Evolutionary conservation across 116 monocot genomes (phyloP).

Genomic region (Iris pallida): DNA sequence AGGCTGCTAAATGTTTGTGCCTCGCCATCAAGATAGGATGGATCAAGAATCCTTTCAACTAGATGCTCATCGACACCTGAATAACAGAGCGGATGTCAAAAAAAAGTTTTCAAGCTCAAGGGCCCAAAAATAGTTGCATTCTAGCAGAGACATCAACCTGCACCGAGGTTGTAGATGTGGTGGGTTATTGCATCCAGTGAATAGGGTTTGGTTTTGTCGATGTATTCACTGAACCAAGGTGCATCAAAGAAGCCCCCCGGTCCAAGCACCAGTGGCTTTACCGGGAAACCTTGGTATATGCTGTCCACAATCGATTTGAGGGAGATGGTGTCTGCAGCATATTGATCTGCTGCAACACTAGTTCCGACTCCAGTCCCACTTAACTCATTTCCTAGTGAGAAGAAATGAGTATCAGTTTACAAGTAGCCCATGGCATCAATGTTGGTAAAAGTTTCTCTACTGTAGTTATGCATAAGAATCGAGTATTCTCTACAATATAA

Average conservation of each 20-base stretch:
- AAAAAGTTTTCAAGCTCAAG: slow-evolving; percentile 2
- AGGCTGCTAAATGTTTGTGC: slow-evolving; percentile 52
- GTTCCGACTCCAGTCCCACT: slow-evolving; percentile 77
- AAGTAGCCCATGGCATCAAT: neutral
- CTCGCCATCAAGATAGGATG: slow-evolving; percentile 61
- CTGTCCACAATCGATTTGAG: slow-evolving; percentile 51
- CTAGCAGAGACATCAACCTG: slow-evolving; percentile 38
- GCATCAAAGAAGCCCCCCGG: slow-evolving; percentile 94
- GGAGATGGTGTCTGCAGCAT: slow-evolving; percentile 54
- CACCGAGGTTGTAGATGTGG: slow-evolving; percentile 94
- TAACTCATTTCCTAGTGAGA: slow-evolving; percentile 70
- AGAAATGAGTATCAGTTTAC: neutral
- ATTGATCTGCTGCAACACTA: slow-evolving; percentile 56
- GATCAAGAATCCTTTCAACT: slow-evolving; percentile 71
- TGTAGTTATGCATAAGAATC: neutral
- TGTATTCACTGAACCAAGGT: slow-evolving; percentile 55
- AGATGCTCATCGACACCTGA: slow-evolving; percentile 68
- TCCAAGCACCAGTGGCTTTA: slow-evolving; percentile 61
- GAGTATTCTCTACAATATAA: neutral
- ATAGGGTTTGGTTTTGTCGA: slow-evolving; percentile 52
- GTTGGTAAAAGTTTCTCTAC: no score
- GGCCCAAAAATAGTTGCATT: neutral
- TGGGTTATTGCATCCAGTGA: slow-evolving; percentile 72
- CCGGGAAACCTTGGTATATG: slow-evolving; percentile 32
- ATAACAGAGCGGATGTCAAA: neutral